These are phyloP conservation scores for Pythium guiyangense DNA, from an alignment of 352 stramenopile genomes.

Conservation along the genomic window DNA sequence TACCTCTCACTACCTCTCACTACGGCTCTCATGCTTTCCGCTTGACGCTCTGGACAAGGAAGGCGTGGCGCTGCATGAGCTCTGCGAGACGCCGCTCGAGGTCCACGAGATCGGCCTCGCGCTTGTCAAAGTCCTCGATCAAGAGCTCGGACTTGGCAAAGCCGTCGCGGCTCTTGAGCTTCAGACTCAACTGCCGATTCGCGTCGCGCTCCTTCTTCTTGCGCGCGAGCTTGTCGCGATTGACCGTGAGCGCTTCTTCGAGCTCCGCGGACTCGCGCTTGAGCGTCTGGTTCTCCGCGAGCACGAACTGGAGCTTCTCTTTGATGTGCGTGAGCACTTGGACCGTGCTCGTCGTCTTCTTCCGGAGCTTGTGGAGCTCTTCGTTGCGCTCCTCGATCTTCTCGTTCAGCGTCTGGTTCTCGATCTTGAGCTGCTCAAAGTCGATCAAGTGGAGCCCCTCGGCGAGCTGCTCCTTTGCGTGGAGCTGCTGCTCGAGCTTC, in stretches of 20 bases:
- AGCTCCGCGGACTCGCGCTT: slow-evolving; percentile 79
- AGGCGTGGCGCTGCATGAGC: slow-evolving; percentile 59
- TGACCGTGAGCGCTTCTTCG: slow-evolving; percentile 69
- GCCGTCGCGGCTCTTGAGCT: slow-evolving; percentile 81
- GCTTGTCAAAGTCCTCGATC: slow-evolving; percentile 87
- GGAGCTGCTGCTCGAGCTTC: slow-evolving; percentile 90
- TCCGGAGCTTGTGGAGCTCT: slow-evolving; percentile 92
- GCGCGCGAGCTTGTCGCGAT: slow-evolving; percentile 82
- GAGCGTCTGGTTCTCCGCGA: slow-evolving; percentile 83
- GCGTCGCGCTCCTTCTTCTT: slow-evolving; percentile 86
- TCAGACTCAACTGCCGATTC: slow-evolving; percentile 54
- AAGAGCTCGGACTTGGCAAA: slow-evolving; percentile 82
- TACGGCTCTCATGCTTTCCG: background rate
- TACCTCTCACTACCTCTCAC: background rate
- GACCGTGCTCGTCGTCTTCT: slow-evolving; percentile 94
- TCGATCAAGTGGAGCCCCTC: slow-evolving; percentile 94
- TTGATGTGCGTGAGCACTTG: slow-evolving; percentile 95
- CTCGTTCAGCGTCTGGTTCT: slow-evolving; percentile 95
- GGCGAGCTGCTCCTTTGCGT: slow-evolving; percentile 92
- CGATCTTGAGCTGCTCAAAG: slow-evolving; percentile 97
- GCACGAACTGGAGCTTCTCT: slow-evolving; percentile 94
- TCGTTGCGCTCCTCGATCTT: slow-evolving; percentile 97
- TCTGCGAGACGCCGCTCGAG: slow-evolving; percentile 59
- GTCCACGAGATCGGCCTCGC: slow-evolving; percentile 66
- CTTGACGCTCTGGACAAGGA: slow-evolving; percentile 20